Base-by-base conservation (phyloP, 306 rosid genomes). In the Prunus fruticosa region DNA sequence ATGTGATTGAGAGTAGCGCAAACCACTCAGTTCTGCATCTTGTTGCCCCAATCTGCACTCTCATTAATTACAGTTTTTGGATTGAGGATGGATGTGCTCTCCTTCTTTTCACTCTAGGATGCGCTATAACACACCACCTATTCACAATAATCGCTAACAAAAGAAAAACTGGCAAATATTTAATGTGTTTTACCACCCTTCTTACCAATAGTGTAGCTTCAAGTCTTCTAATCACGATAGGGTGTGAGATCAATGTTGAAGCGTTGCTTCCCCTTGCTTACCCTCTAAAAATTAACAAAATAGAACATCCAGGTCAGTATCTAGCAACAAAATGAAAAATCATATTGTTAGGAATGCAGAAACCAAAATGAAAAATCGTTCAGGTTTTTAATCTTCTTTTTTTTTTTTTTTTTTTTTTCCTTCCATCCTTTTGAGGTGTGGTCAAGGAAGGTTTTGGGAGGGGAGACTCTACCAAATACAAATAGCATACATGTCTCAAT, bases 211-310 rank as follows among this genome's bases (percentile, higher is more conserved):
- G 52, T 67, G 58, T 52, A 45, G 57, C 78, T 57, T 62, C 69
- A 30, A 28, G 50, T 69, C 56, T 53, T 76, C 85, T 87, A 91
- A 65, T 88, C 92, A 61, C 79, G 80, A 83, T 84, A 89, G 38
- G 98, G 96, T 2, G 97, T 80, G 85, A 92, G 90, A 85, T 94
- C 96, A 76, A 94, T 90, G 79, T 89, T 86, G 84, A 90, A 89
- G 8, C 18, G 84, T 63, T 89, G 90, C 87, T 89, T 92, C 76
- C 98, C 96, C 85, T 90, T 94, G 96, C 91, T 92, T 51, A 84
- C 96, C 80, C 89, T 87, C 98, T 94, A 64, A 46, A 14, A 71
- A 25, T 8, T 18, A 72, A 64, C 25, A 78, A 77, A n/a, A 28
- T 34, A 78, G 67, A 52, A 41, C 23, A 32, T 82, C 69, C 47